Evolutionary conservation across 148 eudicot species (phyloP).

Genomic region (Heliosperma pusillum): DNA sequence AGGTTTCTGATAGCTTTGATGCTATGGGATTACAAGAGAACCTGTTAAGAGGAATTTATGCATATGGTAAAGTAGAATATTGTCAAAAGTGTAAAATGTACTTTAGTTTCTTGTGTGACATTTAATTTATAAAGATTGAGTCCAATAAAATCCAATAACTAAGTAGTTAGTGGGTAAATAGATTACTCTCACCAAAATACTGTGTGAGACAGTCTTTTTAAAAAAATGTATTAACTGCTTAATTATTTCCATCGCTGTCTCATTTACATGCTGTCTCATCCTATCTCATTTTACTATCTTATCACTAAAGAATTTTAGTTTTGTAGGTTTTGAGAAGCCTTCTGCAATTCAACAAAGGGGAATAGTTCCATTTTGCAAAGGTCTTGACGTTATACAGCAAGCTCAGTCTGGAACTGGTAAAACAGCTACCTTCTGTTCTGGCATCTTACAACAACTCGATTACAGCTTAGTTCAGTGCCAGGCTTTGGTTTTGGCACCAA

Average conservation of each 20-base stretch:
- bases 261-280: not conserved
- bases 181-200: not conserved
- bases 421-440: constrained; percentile 25
- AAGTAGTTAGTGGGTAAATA: no score
- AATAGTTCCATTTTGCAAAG: constrained; percentile 2
- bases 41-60: constrained; percentile 15
- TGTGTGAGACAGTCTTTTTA: not conserved
- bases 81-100: not conserved
- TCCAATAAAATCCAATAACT: no score
- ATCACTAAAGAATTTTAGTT: not conserved
- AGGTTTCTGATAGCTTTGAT: constrained; percentile 51
- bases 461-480: constrained; percentile 22
- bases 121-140: no score
- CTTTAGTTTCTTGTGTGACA: not conserved
- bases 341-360: constrained; percentile 19
- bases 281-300: no score
- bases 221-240: not conserved
- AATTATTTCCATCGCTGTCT: not conserved
- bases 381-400: no score
- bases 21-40: constrained; percentile 40
- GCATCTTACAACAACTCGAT: constrained; percentile 23
- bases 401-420: constrained; percentile 21
- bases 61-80: constrained; percentile 7
- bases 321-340: constrained; percentile 15
- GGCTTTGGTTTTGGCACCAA: constrained; percentile 23